Percentiles rank a stretch among this genome's conserved stretches.
Conservation (phyloP, 495 filamentous ascomycete genomes). For the Aspergillus haitiensis region DNA sequence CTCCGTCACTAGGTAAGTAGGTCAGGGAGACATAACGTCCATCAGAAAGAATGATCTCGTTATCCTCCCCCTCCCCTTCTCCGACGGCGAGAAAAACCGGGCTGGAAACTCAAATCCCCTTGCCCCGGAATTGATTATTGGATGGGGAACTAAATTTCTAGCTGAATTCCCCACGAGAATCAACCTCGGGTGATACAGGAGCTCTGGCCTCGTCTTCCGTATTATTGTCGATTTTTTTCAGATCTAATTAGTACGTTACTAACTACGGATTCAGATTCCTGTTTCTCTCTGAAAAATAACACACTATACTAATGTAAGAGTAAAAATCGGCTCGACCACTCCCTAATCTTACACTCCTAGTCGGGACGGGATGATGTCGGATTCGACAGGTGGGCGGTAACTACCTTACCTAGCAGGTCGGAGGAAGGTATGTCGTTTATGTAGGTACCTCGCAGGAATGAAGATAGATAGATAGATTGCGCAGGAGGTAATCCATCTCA, state of each 20-base stretch:
- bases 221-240: slow-evolving; percentile 23
- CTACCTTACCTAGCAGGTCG: no score
- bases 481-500: background rate
- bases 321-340: no score
- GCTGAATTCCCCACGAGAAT: slow-evolving; percentile 27
- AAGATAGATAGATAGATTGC: background rate
- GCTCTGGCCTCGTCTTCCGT: slow-evolving; percentile 12
- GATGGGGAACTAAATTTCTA: background rate
- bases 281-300: background rate
- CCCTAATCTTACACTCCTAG: no score
- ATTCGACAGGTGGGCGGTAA: no score
- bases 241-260: background rate
- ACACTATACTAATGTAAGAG: background rate
- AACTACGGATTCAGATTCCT: background rate
- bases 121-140: background rate
- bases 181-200: slow-evolving; percentile 36
- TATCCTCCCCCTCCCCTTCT: no score
- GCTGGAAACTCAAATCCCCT: background rate
- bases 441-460: no score
- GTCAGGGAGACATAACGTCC: background rate
- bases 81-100: no score
- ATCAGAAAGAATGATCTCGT: background rate
- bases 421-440: no score
- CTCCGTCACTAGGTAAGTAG: background rate
- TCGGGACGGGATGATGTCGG: no score